Evolutionary conservation across 345 rosid species (phyloP).

Genomic region (Luvunga scandens): DNA sequence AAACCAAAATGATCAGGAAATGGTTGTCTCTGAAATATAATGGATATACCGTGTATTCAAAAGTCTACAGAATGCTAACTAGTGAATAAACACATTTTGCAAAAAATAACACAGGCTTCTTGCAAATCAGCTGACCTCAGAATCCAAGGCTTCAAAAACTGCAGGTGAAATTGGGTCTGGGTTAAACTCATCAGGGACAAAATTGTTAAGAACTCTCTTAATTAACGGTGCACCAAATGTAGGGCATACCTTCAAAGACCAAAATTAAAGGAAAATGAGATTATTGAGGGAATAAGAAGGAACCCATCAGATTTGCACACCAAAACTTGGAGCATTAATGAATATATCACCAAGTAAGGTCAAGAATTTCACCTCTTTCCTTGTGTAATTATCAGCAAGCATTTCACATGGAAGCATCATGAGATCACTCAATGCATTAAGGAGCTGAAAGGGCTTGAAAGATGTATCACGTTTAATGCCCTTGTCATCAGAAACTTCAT

Average conservation of each 20-base stretch:
- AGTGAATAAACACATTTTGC: background rate
- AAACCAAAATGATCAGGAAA: background rate
- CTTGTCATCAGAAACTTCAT: conserved; percentile 24
- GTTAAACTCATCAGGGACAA: conserved; percentile 86
- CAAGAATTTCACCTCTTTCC: conserved; percentile 67
- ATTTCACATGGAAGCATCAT: conserved; percentile 96
- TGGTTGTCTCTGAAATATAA: background rate
- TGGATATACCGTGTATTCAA: background rate
- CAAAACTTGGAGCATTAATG: background rate
- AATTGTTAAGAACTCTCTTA: conserved; percentile 61
- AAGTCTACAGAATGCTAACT: background rate
- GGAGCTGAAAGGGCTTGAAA: conserved; percentile 72
- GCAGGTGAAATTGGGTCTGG: conserved; percentile 71
- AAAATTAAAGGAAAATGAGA: conserved; percentile 11
- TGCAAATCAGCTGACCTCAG: conserved; percentile 53
- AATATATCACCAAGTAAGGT: background rate
- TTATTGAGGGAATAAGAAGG: conserved; percentile 1
- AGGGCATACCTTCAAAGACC: conserved; percentile 68
- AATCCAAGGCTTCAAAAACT: conserved; percentile 56
- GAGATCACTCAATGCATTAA: conserved; percentile 83
- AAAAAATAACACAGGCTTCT: background rate
- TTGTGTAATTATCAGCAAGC: conserved; percentile 64
- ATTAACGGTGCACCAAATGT: conserved; percentile 55
- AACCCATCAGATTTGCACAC: background rate
- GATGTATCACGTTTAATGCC: conserved; percentile 37